Evolutionary conservation across 306 rosid genomes (phyloP).

Genomic region (Quercus gilva): DNA sequence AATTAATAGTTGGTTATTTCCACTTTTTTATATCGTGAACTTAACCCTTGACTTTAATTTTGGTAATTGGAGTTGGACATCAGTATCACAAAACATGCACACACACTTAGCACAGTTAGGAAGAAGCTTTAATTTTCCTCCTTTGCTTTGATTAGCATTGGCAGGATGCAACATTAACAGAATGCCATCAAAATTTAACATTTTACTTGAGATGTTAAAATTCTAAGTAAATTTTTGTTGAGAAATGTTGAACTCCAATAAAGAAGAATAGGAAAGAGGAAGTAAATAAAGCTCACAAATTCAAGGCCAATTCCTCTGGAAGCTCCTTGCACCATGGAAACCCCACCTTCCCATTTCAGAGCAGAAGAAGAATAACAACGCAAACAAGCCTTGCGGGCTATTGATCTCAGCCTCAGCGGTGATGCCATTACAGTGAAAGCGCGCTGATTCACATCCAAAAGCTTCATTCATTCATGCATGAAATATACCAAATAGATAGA

Average conservation of each 20-base stretch:
- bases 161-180: neutral
- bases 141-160: too few relatives aligned
- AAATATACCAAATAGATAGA: too few relatives aligned
- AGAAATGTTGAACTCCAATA: neutral
- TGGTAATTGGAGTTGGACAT: too few relatives aligned
- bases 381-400: constrained; percentile 26
- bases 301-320: constrained; percentile 62
- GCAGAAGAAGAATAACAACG: constrained; percentile 17
- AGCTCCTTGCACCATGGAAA: constrained; percentile 60
- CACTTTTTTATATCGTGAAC: too few relatives aligned
- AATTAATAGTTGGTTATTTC: too few relatives aligned
- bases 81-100: too few relatives aligned
- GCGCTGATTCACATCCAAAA: constrained; percentile 9
- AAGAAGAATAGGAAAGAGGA: neutral
- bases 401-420: constrained; percentile 17
- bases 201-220: neutral
- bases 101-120: too few relatives aligned
- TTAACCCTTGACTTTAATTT: too few relatives aligned
- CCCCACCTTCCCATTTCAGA: constrained; percentile 26
- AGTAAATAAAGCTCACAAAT: constrained; percentile 31
- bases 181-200: neutral
- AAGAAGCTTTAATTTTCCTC: too few relatives aligned
- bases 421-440: constrained; percentile 26
- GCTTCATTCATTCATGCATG: neutral
- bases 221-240: neutral